phyloP scores from a whole-genome alignment of 768 basidiomycete genomes.

The Suillus brevipes region DNA sequence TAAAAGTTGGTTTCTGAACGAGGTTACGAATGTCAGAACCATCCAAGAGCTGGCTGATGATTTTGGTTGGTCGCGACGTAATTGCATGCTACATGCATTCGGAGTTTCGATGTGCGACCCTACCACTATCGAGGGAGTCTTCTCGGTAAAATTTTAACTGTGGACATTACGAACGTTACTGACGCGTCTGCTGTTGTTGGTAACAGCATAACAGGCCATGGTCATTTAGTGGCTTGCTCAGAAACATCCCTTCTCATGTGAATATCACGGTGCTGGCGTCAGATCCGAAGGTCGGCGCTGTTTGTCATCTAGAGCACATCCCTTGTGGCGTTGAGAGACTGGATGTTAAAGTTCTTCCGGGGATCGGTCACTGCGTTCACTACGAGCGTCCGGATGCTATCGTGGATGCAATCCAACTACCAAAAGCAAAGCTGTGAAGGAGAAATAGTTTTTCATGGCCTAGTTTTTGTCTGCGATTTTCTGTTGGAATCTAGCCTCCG shows the following conservation, averaged over 20 bases:
- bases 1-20: neutral
- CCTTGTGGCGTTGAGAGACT: neutral
- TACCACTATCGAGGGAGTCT: neutral
- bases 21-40: neutral
- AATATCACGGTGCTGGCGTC: slow-evolving; percentile 18
- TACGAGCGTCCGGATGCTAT: slow-evolving; percentile 24
- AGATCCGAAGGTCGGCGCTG: slow-evolving; percentile 16
- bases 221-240: slow-evolving; percentile 16
- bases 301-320: slow-evolving; percentile 13
- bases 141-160: neutral
- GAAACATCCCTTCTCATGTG: slow-evolving; percentile 8
- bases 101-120: slow-evolving; percentile 11
- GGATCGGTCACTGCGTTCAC: slow-evolving; percentile 28
- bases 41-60: slow-evolving; percentile 8
- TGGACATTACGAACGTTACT: neutral
- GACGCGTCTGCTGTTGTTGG: neutral
- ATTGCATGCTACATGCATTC: slow-evolving; percentile 3
- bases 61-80: slow-evolving; percentile 18
- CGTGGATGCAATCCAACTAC: slow-evolving; percentile 9
- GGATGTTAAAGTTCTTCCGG: slow-evolving; percentile 9
- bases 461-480: neutral
- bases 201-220: slow-evolving; percentile 19
- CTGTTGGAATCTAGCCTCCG: neutral
- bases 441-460: no score
- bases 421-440: neutral